Percentiles rank a stretch among this genome's conserved stretches.
phyloP scores from a whole-genome alignment of 2,329 filamentous ascomycete genomes.

The Penicillium sp. region DNA sequence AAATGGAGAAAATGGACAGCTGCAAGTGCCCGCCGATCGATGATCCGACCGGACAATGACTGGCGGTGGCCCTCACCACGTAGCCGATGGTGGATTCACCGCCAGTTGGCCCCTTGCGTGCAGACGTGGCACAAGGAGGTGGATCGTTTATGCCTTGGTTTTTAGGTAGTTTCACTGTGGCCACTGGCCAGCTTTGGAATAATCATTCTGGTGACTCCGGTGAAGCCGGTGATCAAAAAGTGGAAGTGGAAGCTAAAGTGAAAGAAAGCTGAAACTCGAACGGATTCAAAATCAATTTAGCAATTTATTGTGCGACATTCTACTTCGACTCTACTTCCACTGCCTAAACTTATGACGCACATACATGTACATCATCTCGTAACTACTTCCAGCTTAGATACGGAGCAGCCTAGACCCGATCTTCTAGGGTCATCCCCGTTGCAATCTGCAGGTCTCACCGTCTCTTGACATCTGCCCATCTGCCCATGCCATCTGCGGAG shows the following conservation, averaged over 20 bases:
- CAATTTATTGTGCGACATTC: slow-evolving; percentile 7
- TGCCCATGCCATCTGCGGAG: neutral
- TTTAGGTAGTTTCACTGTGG: neutral
- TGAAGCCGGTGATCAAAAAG: too few relatives aligned
- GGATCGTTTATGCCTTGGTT: neutral
- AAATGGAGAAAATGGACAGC: neutral
- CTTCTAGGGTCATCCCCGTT: neutral
- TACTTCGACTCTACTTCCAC: neutral
- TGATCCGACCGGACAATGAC: slow-evolving; percentile 25
- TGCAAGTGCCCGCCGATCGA: slow-evolving; percentile 24
- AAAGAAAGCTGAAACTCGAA: too few relatives aligned
- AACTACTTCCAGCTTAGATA: neutral
- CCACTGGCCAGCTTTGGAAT: neutral
- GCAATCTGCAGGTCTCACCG: slow-evolving; percentile 10
- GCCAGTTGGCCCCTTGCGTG: slow-evolving; percentile 24
- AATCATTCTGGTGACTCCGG: neutral
- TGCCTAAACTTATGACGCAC: neutral
- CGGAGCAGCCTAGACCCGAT: neutral
- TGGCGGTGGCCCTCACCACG: slow-evolving; percentile 22
- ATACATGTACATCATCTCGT: neutral
- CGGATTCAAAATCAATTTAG: too few relatives aligned
- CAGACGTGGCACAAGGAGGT: slow-evolving; percentile 17
- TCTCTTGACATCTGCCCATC: slow-evolving; percentile 4
- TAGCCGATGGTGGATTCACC: slow-evolving; percentile 24
- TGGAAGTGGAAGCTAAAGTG: neutral